Base-by-base conservation (phyloP, 2,329 filamentous ascomycete genomes). In the Talaromyces sp. region DNA sequence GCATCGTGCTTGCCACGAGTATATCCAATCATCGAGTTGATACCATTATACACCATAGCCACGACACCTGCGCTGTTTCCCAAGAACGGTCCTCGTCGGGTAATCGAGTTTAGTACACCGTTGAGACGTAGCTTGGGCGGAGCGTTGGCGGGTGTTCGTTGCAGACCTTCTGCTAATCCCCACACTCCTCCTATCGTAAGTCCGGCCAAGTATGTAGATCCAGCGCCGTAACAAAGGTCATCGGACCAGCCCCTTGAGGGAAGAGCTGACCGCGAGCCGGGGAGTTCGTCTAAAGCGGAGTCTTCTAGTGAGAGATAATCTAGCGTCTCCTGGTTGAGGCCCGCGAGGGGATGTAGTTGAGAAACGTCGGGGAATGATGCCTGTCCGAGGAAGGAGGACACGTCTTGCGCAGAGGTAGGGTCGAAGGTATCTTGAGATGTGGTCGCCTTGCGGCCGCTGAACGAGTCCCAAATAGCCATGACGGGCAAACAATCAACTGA, bases 231-330 rank as follows among this genome's bases (percentile, higher is more conserved):
- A 82, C 95, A 98, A 67, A 99, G 87, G 78, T 99, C 95, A 77
- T 99, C 95, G 67, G 93, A 96, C 88, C 96, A 99, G 77, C 95
- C 95, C 78, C 95, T 90, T 65, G 93, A 97, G 51, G 96, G 95
- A 63, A 99, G 86, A 63, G 93, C 90, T 51, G 94, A 96, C 77
- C 91, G 91, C 67, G 89, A 86, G 74, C 93, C 93, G 58, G 93
- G 93, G 22, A 96, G 86, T 74, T 96, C 89, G 68, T 92, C 93
- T 66, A 97, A 88, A 31, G 89, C 87, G 59, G 92, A 91, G 77
- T 99, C 96, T 81, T 99, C 95, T 74, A 99, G 89, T 29, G 90
- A 89, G 70, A 99, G 86, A 80, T 99, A 99, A 79, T 99, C 95
- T 73, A 99, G 89, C 0, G 91, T 91, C 73, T 97, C 92, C 82